phyloP scores from a whole-genome alignment of 192 early-diverging fungal genomes.

The Helicostylum pulchrum region DNA sequence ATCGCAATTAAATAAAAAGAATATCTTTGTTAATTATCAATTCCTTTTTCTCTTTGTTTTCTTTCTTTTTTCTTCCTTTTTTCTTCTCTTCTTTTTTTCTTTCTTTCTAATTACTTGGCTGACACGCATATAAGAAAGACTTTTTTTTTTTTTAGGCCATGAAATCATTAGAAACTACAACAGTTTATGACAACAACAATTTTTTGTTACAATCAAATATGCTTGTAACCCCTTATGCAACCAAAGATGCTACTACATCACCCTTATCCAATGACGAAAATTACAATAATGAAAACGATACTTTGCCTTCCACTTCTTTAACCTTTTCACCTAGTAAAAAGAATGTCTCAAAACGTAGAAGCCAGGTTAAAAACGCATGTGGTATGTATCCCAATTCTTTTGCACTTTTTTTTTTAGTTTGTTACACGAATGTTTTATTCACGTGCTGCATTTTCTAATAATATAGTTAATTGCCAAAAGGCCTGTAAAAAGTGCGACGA shows the following conservation, averaged over 20 bases:
- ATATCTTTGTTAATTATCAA: not conserved
- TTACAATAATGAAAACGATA: too few relatives aligned
- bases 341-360: constrained; percentile 24
- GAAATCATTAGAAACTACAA: too few relatives aligned
- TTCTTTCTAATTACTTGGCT: too few relatives aligned
- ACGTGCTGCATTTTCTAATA: not conserved
- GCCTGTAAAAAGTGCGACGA: constrained; percentile 91
- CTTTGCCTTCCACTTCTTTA: too few relatives aligned
- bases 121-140: too few relatives aligned
- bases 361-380: constrained; percentile 89
- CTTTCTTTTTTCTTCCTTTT: not conserved
- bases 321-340: too few relatives aligned
- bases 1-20: not conserved
- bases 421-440: not conserved
- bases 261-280: too few relatives aligned
- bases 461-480: constrained; percentile 76
- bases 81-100: not conserved
- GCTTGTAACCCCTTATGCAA: too few relatives aligned
- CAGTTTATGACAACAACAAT: too few relatives aligned
- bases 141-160: too few relatives aligned
- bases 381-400: constrained; percentile 41
- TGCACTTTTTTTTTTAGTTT: not conserved
- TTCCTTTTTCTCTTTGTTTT: constrained; percentile 2
- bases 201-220: too few relatives aligned
- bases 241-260: too few relatives aligned